Base-by-base conservation (phyloP, 768 basidiomycete species). In the Boletellus sp. region DNA sequence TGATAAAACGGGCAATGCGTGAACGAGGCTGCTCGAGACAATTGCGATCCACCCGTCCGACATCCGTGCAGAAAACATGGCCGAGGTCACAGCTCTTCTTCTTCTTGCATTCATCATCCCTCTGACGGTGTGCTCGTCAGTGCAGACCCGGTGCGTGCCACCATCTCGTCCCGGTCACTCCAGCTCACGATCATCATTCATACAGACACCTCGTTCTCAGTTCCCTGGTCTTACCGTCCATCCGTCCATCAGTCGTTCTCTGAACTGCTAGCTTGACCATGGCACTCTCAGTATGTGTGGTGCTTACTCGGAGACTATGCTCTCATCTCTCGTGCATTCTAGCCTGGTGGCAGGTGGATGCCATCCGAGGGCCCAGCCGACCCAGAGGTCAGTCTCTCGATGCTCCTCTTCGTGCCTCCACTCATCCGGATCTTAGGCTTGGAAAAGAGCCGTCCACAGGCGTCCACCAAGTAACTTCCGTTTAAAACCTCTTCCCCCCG, bases 361-460 rank as follows among this genome's bases (percentile, higher is more conserved):
- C 22, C 46, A 8, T 9, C 4, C 28, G 47, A 47, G 1, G 56
- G 48, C 0, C 63, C 62, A 0, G 40, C 57, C 40, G 20, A 52
- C 34, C 49, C 63, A 38, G 67, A 70, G 0, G 67, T 70, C 42
- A 41, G 71, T 53, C 6, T 45, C 38, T 59, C 39, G 6, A 2
- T 3, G 2, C 31, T 16, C 24, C 26, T 23, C 38, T 19, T 2
- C 1, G 16, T 19, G 2, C 19, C 26, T 7, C 23, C 41, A 22
- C 41, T 50, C 33, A 52, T 9, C 5, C 16, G 3, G 8, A 17
- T 20, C n/a, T 26, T 45, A 89, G 85, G 62, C 72, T 40, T 84
- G 76, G 66, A 83, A 83, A 59, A 67, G 83, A 53, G 83, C 83
- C 8, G 75, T 89, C 7, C 71, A 80, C 55, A 79, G 74, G 28